phyloP scores from a whole-genome alignment of 2,329 filamentous ascomycete species.

The Colletotrichum liaoningense region DNA sequence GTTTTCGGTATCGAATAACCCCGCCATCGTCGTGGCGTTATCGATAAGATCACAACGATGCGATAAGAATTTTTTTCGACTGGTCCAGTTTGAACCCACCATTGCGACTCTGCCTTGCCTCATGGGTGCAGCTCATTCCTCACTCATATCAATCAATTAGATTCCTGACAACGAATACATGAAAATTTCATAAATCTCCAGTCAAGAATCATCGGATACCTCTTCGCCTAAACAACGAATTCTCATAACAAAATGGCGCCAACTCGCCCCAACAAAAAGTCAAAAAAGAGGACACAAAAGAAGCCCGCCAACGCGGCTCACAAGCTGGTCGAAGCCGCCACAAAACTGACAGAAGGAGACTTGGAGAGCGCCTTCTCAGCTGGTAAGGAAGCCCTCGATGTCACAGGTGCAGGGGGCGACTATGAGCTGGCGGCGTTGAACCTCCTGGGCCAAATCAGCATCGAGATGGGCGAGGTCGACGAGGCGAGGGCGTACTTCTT shows the following conservation, averaged over 20 bases:
- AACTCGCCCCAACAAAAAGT: slow-evolving; percentile 52
- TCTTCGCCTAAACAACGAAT: not conserved
- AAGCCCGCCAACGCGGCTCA: slow-evolving; percentile 41
- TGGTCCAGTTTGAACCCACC: slow-evolving; percentile 13
- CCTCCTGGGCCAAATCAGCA: slow-evolving; percentile 82
- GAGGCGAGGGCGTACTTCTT: slow-evolving; percentile 78
- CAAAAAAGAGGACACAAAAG: slow-evolving; percentile 45
- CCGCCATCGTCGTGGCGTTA: slow-evolving; percentile 18
- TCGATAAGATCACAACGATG: slow-evolving; percentile 24
- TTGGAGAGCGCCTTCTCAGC: slow-evolving; percentile 52
- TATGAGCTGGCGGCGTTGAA: slow-evolving; percentile 75
- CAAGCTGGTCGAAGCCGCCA: slow-evolving; percentile 52
- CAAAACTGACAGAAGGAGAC: slow-evolving; percentile 55
- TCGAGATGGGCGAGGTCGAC: slow-evolving; percentile 86
- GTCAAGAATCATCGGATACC: not conserved
- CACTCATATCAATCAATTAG: slow-evolving; percentile 9
- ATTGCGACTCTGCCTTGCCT: not conserved
- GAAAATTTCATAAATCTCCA: not conserved
- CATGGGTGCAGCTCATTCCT: slow-evolving; percentile 1
- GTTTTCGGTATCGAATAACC: slow-evolving; percentile 2
- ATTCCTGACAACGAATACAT: not conserved
- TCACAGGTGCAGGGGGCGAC: slow-evolving; percentile 57
- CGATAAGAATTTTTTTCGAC: slow-evolving; percentile 36
- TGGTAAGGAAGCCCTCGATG: slow-evolving; percentile 56
- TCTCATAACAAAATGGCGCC: slow-evolving; percentile 51